These are phyloP conservation scores for Camellia sinensis DNA, from an alignment of 148 eudicot species.

Conservation along the genomic window DNA sequence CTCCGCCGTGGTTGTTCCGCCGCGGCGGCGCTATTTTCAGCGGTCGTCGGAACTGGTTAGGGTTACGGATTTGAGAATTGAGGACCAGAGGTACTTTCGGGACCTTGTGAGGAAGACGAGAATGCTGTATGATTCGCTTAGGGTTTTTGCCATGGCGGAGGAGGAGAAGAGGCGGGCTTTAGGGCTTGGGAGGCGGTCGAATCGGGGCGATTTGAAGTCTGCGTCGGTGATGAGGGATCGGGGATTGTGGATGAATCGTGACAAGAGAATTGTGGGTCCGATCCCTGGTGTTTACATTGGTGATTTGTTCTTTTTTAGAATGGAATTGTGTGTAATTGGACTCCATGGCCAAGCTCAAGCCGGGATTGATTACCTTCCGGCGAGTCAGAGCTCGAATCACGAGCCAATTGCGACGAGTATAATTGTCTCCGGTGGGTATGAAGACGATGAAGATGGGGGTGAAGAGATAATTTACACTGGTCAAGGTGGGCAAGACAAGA, in stretches of 20 bases:
- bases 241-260: constrained; percentile 66
- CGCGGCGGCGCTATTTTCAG: constrained; percentile 15
- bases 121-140: constrained; percentile 53
- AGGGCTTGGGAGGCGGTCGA: constrained; percentile 27
- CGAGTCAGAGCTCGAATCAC: constrained; percentile 63
- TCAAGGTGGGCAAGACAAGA: constrained; percentile 80
- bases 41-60: constrained; percentile 66
- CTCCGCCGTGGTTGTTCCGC: constrained; percentile 12
- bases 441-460: constrained; percentile 79
- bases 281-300: constrained; percentile 71
- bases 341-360: constrained; percentile 77
- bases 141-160: constrained; percentile 37
- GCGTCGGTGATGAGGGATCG: constrained; percentile 51
- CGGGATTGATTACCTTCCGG: constrained; percentile 72
- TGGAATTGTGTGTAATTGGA: constrained; percentile 82
- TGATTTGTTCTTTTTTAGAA: constrained; percentile 67
- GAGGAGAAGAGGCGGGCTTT: constrained; percentile 36
- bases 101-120: constrained; percentile 55
- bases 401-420: constrained; percentile 88
- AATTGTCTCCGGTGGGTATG: constrained; percentile 89
- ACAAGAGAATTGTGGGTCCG: constrained; percentile 67
- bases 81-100: constrained; percentile 47
- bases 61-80: constrained; percentile 36
- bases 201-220: constrained; percentile 55
- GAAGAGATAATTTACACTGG: constrained; percentile 75